These are phyloP conservation scores for Dendrobium officinale DNA, from an alignment of 106 monocot species.

Conservation along the genomic window DNA sequence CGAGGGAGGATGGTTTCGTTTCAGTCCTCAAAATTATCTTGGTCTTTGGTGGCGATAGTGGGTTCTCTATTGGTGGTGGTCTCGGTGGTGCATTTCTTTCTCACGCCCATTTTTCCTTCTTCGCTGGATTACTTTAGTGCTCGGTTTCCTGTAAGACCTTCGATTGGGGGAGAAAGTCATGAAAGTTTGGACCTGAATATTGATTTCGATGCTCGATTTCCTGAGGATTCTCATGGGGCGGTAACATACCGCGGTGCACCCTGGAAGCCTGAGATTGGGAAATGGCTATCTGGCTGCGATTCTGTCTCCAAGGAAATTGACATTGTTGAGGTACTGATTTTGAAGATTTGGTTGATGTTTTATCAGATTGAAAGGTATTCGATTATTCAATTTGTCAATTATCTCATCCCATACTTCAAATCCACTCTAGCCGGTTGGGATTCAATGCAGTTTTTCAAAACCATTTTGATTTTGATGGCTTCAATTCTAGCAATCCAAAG, in stretches of 20 bases:
- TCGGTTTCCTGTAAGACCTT: slow-evolving; percentile 12
- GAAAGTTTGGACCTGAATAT: slow-evolving; percentile 4
- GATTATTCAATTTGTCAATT: neutral
- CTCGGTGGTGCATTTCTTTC: slow-evolving; percentile 37
- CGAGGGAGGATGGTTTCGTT: slow-evolving; percentile 12
- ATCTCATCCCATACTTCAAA: neutral
- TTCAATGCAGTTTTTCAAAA: neutral
- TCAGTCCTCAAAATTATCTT: slow-evolving; percentile 38
- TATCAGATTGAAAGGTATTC: neutral
- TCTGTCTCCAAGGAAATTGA: slow-evolving; percentile 24
- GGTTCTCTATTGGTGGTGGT: slow-evolving; percentile 24
- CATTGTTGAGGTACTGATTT: slow-evolving; percentile 42
- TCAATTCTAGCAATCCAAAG: neutral
- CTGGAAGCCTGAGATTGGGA: slow-evolving; percentile 78
- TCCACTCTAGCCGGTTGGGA: neutral
- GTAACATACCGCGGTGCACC: slow-evolving; percentile 59
- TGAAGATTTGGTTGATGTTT: neutral
- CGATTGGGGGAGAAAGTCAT: neutral
- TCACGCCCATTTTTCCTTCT: slow-evolving; percentile 39
- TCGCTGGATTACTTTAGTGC: slow-evolving; percentile 35
- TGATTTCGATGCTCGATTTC: slow-evolving; percentile 26
- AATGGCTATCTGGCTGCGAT: slow-evolving; percentile 67
- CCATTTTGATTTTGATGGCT: neutral
- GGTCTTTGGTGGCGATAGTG: slow-evolving; percentile 26
- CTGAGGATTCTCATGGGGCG: slow-evolving; percentile 33